phyloP scores from a whole-genome alignment of 495 filamentous ascomycete genomes.

The Aspergillus affinis region DNA sequence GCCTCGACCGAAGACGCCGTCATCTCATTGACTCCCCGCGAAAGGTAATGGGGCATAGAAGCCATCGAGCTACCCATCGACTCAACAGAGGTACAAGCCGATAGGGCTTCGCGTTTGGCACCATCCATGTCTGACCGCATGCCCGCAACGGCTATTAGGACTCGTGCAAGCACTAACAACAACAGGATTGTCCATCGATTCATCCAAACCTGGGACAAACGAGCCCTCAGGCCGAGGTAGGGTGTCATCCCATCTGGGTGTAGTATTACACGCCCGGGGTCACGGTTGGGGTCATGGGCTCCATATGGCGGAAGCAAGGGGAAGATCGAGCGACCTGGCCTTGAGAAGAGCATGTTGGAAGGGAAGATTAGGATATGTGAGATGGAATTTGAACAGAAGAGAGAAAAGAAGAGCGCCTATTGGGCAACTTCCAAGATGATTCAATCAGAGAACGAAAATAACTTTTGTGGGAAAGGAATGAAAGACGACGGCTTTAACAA shows the following conservation, averaged over 20 bases:
- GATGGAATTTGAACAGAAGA: background rate
- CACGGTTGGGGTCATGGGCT: slow-evolving; percentile 38
- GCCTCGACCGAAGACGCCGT: slow-evolving; percentile 75
- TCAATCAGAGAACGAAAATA: background rate
- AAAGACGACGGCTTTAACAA: slow-evolving; percentile 1
- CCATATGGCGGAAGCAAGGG: slow-evolving; percentile 48
- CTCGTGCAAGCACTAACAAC: slow-evolving; percentile 75
- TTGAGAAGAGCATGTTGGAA: slow-evolving; percentile 33
- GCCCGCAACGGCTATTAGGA: slow-evolving; percentile 69
- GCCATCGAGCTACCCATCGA: slow-evolving; percentile 93
- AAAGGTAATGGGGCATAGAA: slow-evolving; percentile 94
- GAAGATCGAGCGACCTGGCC: slow-evolving; percentile 36
- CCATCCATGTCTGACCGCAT: slow-evolving; percentile 70
- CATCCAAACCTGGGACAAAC: slow-evolving; percentile 93
- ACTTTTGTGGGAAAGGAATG: slow-evolving; percentile 3
- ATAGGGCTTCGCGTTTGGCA: slow-evolving; percentile 77
- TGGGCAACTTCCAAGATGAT: background rate
- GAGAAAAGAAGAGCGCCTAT: background rate
- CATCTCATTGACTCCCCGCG: slow-evolving; percentile 82
- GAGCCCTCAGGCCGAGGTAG: slow-evolving; percentile 85
- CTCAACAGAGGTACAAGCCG: slow-evolving; percentile 89
- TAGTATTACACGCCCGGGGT: slow-evolving; percentile 26
- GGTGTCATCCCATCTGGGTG: slow-evolving; percentile 85
- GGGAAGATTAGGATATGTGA: background rate
- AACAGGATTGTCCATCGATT: slow-evolving; percentile 95